Percentiles rank a stretch among this genome's conserved stretches.
phyloP scores from a whole-genome alignment of 1,284 basidiomycete genomes.

The Cryptococcus floricola region DNA sequence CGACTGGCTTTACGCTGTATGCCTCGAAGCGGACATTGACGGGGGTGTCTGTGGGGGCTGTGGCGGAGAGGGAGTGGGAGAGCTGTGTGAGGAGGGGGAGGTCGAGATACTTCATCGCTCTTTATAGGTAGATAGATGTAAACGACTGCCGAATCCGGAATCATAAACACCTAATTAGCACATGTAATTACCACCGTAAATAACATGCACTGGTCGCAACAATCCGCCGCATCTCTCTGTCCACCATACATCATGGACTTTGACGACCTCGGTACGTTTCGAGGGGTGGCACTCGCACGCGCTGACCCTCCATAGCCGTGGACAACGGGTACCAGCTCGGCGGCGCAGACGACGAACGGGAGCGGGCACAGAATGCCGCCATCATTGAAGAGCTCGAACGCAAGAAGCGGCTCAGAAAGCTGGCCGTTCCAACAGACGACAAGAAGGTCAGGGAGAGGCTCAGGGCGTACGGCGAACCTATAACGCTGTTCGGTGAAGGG shows the following conservation, averaged over 20 bases:
- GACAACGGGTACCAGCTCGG: constrained; percentile 48
- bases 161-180: not conserved
- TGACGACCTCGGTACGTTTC: constrained; percentile 1
- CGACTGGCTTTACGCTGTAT: constrained; percentile 96
- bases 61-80: constrained; percentile 66
- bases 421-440: constrained; percentile 97
- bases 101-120: constrained; percentile 84
- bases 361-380: constrained; percentile 59
- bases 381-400: constrained; percentile 88
- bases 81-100: constrained; percentile 73
- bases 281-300: not conserved
- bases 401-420: constrained; percentile 85
- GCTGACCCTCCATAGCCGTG: constrained; percentile 23
- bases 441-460: constrained; percentile 81
- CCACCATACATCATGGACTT: constrained; percentile 1
- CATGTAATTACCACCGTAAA: not conserved
- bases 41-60: constrained; percentile 75
- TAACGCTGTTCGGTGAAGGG: constrained; percentile 94
- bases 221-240: not conserved
- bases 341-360: constrained; percentile 49
- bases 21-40: constrained; percentile 93
- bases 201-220: not conserved
- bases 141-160: not conserved
- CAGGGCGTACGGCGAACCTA: constrained; percentile 89
- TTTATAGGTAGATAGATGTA: not conserved